Evolutionary conservation across 495 filamentous ascomycete species (phyloP), one percentile per base, ranked within the genome.

Genomic region (Aspergillus asperescens): DNA sequence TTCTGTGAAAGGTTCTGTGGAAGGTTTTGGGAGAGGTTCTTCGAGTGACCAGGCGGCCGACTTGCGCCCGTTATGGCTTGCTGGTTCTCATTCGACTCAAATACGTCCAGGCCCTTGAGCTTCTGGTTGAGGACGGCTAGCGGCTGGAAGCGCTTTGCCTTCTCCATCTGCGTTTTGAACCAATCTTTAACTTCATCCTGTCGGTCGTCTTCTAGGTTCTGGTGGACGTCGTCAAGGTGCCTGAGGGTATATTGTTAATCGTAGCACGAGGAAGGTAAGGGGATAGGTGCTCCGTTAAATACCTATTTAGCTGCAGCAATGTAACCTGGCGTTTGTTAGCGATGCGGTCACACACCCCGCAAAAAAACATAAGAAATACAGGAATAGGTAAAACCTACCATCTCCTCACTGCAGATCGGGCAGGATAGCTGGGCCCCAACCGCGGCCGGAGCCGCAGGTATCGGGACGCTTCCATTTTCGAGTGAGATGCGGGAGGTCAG

Each of bases 111-210:
- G n/a, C 90, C 90, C 52, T 95, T 95, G 18, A 98, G 79, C 66
- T 96, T 98, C 69, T 96, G 92, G 68, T 96, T 96, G 10, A 90
- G 72, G 10, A 89, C 84, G 0, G 90, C 90, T 1, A 98, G 78
- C 1, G 93, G 93, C 59, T 98, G 94, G 66, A 98, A 98, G 31
- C 83, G 84, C 68, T 94, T 96, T 15, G 93, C 94, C 66, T 95
- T 96, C 42, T 88, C 79, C 75, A 98, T 94, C 66, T 96, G 93
- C 57, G 87, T 85, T 69, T 93, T 86, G 75, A 98, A 96, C 93
- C 93, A 98, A 48, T 88, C 92, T 72, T 95, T 95, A 54, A 96
- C 92, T 70, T 98, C 90, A 68, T 96, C 92, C 62, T 97, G 94
- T 60, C 89, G 87, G 46, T 88, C 80, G 51, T 89, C 89, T 67